Base-by-base conservation (phyloP, 176 grass and related monocot genomes). In the Ensete ventricosum region DNA sequence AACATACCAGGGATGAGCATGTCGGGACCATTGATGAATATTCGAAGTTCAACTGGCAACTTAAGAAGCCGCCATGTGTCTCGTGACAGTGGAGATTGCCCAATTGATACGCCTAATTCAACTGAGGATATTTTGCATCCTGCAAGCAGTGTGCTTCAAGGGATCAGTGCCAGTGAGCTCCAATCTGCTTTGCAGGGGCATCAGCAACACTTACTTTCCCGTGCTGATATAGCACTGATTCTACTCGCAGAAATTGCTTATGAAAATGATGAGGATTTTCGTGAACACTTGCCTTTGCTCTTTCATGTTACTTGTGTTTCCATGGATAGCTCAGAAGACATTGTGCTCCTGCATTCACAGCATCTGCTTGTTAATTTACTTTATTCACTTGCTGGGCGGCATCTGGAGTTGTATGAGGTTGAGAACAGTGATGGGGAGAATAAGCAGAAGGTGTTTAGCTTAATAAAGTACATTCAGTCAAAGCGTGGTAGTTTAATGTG, bases 301-400 rank as follows among this genome's bases (percentile, higher is more conserved):
- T 98, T 98, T 84, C 90, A 98, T 83, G 95, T 98, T 73, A 98
- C 88, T 8, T 98, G 95, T 80, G 95, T 98, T 85, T 98, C 95
- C 0, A 93, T 98, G 95, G 90, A 98, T 87, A 98, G 95, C 75
- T 93, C 95, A 73, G 94, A 98, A 75, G 94, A 98, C 81, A 93
- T 98, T 78, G 94, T 98, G 72, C 94, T 98, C 2, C 85, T 93
- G 79, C 94, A 98, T 74, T 98, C 90, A 83, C 94, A 98, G 76
- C 88, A 98, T 82, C 88, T 98, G 74, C 90, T 98, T 22, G 94
- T 92, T 71, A 98, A 98, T 91, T 83, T 98, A 52, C 88, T 98
- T 27, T 98, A 98, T 77, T 98, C 89, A 53, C 81, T 96, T 53
- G 87, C 89, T 70, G 89, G 89, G 8, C 81, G 87, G 34, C 89